Conservation (phyloP, 2,329 filamentous ascomycete genomes). For the Claviceps citrina region DNA sequence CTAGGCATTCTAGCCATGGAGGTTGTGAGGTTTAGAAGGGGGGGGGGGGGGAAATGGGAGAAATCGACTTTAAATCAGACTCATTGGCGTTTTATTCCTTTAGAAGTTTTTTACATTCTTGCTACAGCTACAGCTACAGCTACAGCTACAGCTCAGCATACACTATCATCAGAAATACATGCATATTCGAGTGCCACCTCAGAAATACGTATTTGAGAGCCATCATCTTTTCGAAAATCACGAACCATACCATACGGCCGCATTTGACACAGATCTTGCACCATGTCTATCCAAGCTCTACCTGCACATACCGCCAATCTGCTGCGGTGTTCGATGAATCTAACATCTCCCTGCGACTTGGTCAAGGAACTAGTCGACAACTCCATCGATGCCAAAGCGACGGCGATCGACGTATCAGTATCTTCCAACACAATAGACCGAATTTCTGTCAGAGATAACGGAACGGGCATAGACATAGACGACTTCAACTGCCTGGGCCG, state of each 20-base stretch:
- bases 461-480: constrained; percentile 48
- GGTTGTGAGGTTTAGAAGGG: not conserved
- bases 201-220: not conserved
- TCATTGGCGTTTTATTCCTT: too few species aligned
- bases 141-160: too few species aligned
- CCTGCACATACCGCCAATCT: constrained; percentile 34
- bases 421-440: constrained; percentile 51
- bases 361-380: constrained; percentile 71
- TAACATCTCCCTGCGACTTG: constrained; percentile 43
- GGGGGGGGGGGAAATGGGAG: too few species aligned
- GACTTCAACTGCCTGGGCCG: constrained; percentile 50
- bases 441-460: constrained; percentile 59
- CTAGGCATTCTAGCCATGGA: not conserved
- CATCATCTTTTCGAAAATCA: too few species aligned
- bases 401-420: constrained; percentile 47
- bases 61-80: too few species aligned
- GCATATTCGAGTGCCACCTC: not conserved
- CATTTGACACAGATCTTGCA: too few species aligned
- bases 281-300: constrained; percentile 36
- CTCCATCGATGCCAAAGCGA: constrained; percentile 55
- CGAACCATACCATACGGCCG: too few species aligned
- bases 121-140: too few species aligned
- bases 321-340: constrained; percentile 44
- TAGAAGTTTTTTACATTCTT: too few species aligned
- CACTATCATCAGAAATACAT: not conserved